Percentiles rank a stretch among this genome's conserved stretches.
These are phyloP conservation scores for Phyllosticta citriasiana DNA, from an alignment of 2,329 filamentous ascomycete genomes.

Conservation along the genomic window DNA sequence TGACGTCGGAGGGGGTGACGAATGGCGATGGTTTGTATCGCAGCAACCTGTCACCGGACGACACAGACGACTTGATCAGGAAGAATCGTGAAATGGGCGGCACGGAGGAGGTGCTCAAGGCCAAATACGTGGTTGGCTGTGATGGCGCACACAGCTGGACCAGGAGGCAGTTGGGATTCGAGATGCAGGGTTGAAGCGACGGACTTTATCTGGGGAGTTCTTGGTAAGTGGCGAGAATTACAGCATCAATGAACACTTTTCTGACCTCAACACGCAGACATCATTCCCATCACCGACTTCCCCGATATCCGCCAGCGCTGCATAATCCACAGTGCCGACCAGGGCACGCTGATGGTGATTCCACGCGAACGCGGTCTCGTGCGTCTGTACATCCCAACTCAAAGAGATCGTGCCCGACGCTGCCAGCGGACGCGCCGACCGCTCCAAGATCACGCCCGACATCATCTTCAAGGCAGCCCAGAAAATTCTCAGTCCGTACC, in stretches of 20 bases:
- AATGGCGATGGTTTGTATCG: constrained; percentile 47
- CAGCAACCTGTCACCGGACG: constrained; percentile 47
- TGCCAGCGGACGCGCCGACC: constrained; percentile 40
- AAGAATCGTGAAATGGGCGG: constrained; percentile 28
- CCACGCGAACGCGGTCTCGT: constrained; percentile 55
- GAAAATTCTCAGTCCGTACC: constrained; percentile 58
- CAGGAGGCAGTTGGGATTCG: constrained; percentile 47
- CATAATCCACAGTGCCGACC: constrained; percentile 46
- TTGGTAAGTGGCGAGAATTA: constrained; percentile 22
- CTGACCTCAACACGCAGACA: constrained; percentile 27
- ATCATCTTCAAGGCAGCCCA: constrained; percentile 53
- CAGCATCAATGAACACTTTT: constrained; percentile 13
- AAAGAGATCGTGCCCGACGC: constrained; percentile 36
- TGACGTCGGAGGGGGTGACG: constrained; percentile 13
- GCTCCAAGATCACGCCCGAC: constrained; percentile 53
- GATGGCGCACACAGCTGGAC: constrained; percentile 62
- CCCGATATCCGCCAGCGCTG: constrained; percentile 50
- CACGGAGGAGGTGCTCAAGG: constrained; percentile 36
- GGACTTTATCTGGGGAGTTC: constrained; percentile 44
- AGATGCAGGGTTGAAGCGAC: constrained; percentile 47
- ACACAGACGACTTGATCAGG: constrained; percentile 43
- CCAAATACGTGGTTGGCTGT: constrained; percentile 59
- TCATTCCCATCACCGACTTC: constrained; percentile 47
- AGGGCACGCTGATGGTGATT: constrained; percentile 55
- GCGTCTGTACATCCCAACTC: constrained; percentile 56